phyloP scores from a whole-genome alignment of 164 flowering plant genomes.

The Vitis rupestris region DNA sequence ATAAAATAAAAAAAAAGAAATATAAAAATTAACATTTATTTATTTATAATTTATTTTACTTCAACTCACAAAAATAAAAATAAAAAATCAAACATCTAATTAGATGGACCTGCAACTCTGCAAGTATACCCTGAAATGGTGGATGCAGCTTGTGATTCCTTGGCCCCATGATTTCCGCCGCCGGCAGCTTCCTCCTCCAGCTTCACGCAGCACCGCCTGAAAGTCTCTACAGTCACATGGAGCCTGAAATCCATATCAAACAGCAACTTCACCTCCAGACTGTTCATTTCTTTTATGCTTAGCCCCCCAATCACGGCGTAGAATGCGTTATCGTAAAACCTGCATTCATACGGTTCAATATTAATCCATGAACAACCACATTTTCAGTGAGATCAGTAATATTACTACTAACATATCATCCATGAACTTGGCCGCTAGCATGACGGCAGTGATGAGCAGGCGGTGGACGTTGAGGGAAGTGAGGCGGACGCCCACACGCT shows the following conservation, averaged over 20 bases:
- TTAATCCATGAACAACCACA: too few species aligned
- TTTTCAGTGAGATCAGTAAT: background rate
- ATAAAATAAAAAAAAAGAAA: too few species aligned
- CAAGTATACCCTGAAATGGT: too few species aligned
- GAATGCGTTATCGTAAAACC: constrained; percentile 30
- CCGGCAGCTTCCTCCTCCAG: constrained; percentile 8
- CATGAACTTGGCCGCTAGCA: constrained; percentile 40
- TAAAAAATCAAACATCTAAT: too few species aligned
- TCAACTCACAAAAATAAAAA: too few species aligned
- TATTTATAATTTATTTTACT: too few species aligned
- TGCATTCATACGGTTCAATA: constrained; percentile 8
- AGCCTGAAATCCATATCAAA: constrained; percentile 34
- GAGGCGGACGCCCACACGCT: constrained; percentile 13
- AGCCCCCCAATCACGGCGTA: constrained; percentile 42
- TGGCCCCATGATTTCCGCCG: too few species aligned
- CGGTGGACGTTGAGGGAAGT: constrained; percentile 39
- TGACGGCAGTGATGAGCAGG: constrained; percentile 31
- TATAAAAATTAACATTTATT: too few species aligned
- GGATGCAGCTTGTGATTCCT: too few species aligned
- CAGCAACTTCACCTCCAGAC: constrained; percentile 34
- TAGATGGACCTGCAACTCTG: too few species aligned
- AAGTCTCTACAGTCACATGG: constrained; percentile 18
- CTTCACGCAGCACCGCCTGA: constrained; percentile 12
- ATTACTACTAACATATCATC: constrained; percentile 34
- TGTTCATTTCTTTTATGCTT: constrained; percentile 34